Conservation (phyloP, 306 rosid species). For the Crotalaria pallida region DNA sequence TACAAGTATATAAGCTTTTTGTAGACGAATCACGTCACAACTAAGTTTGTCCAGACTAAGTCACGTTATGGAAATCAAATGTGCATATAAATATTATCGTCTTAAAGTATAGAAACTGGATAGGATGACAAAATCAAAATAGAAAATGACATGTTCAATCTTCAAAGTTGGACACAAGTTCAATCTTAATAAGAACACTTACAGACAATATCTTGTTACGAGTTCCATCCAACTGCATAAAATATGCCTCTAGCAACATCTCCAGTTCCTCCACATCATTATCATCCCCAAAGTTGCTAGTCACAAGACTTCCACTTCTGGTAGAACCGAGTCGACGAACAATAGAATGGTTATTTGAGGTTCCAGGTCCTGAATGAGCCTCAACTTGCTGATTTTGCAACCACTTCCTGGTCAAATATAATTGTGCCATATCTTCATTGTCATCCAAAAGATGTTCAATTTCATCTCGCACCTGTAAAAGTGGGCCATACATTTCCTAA, state of each 20-base stretch:
- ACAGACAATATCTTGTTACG: conserved; percentile 97
- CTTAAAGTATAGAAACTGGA: background rate
- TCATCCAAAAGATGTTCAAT: conserved; percentile 93
- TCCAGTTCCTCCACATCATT: conserved; percentile 91
- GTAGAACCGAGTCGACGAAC: conserved; percentile 56
- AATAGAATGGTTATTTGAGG: conserved; percentile 41
- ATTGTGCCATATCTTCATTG: conserved; percentile 92
- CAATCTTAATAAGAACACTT: conserved; percentile 32
- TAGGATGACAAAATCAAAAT: background rate
- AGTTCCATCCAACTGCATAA: conserved; percentile 95
- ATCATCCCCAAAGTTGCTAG: conserved; percentile 54
- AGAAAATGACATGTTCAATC: background rate
- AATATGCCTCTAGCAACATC: conserved; percentile 98
- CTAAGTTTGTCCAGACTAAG: background rate
- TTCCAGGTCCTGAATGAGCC: conserved; percentile 46
- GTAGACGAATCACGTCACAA: background rate
- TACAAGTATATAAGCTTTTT: no score
- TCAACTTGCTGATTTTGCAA: conserved; percentile 71
- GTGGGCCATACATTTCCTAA: conserved; percentile 10
- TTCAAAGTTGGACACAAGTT: conserved; percentile 1
- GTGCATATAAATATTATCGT: background rate
- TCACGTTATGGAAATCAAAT: background rate
- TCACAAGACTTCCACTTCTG: conserved; percentile 65
- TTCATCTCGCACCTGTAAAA: conserved; percentile 85
- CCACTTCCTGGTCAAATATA: conserved; percentile 92